Base-by-base conservation (phyloP, 2,329 filamentous ascomycete species). In the Zymoseptoria pseudotritici region DNA sequence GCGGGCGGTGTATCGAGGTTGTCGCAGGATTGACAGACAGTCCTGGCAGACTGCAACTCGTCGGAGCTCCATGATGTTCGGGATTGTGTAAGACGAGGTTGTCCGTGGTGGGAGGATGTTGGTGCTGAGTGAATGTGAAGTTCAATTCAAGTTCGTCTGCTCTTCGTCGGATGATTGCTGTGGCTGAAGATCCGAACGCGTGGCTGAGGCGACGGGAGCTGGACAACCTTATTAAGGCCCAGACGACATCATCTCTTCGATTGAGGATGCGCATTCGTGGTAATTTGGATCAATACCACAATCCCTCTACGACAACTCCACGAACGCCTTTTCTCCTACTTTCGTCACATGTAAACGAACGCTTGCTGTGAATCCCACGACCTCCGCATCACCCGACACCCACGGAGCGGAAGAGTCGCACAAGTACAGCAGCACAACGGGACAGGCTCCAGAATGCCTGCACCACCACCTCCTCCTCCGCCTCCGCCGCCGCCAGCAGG, bases 401-500 rank as follows among this genome's bases (percentile, higher is more conserved):
- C 11, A n/a, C 17, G 26, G 26, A 29, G 26, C 36, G 36, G 36
- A 46, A 11, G 36, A 46, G 36, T 46, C 36, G 36, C 36, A 46
- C 36, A 46, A 46, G 36, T 46, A 46, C 36, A 46, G 17, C 36
- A 46, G 36, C 36, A 46, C 36, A 46, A 46, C 36, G 36, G 36
- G 36, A 46, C 49, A 29, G 36, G 46, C 63, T 50, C 58, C 60
- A 60, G 53, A 22, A 66, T 66, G 61, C 69, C 77, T 69, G 83
- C 83, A 58, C 82, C 86, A 53, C 86, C 87, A 57, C 88, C 88
- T 1, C 89, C 88, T 49, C 73, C 88, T 1, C 89, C 88, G 49
- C 73, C 73, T 53, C 88, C 86, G 54, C 84, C 86, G 56, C 83
- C 83, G 59, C 78, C 80, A 69, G 83, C 83, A 57, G 80, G 79